Evolutionary conservation across 768 basidiomycete genomes (phyloP), one percentile per base, ranked within the genome.

Genomic region (Mycena crocata): DNA sequence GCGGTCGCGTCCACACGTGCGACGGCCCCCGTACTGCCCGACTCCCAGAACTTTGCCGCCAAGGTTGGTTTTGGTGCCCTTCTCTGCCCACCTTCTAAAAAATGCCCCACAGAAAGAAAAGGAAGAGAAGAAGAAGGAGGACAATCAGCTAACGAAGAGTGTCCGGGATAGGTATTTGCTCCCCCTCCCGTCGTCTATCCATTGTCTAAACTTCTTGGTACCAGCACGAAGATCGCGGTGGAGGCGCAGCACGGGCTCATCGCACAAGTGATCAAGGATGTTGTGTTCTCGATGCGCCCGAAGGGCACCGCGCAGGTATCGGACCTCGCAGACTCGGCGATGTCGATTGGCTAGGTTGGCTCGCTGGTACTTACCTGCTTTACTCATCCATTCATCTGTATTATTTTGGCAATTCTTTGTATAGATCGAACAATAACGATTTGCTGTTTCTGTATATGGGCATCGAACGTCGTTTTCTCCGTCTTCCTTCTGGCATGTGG

Each of bases 221-320:
- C 49, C 72, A 98, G 96, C 76, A 90, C 89, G 42, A 95, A 93
- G 73, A 94, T 98, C 58, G 90, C 95, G 0, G 86, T 91, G 5
- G 96, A 98, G 75, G 93, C 93, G 1, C 95, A 97, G 71, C 96
- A 98, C 71, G 96, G 95, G 2, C 87, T 99, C 58, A 95, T 98
- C 66, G 85, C 95, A 2, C 96, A 98, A 75, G 89, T 97, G 7
- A 85, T 99, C 75, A 98, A 99, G 76, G 95, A 97, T 68, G 87
- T 94, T 46, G 87, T 98, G 42, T 98, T 98, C 75, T 94, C 93
- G 14, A 83, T 82, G 79, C 81, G 84, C 17, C 86, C 84, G 12
- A 39, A 12, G 55, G 55, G 50, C 9, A 12, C 31, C 45, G 37
- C 35, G 42, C 39, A 6, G 56, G 30, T 0, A 35, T 50, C 9